Evolutionary conservation across 1,284 basidiomycete species (phyloP).

Genomic region (Ustilago vetiveriae): DNA sequence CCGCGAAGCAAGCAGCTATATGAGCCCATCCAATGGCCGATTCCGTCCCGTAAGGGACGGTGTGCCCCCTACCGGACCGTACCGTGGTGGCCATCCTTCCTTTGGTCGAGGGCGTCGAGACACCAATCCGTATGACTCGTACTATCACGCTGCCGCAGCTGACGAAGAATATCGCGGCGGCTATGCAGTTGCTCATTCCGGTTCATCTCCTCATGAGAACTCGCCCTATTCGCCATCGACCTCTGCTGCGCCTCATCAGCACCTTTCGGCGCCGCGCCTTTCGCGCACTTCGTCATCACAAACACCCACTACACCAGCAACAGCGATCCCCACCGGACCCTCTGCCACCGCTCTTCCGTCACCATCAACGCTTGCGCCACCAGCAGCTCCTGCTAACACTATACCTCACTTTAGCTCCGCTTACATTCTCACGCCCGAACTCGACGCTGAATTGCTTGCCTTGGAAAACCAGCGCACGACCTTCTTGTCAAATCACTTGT

Average conservation of each 20-base stretch:
- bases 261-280: slow-evolving; percentile 15
- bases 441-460: slow-evolving; percentile 28
- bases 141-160: not conserved
- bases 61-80: slow-evolving; percentile 6
- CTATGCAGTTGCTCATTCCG: slow-evolving; percentile 4
- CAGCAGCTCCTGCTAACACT: not conserved
- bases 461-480: slow-evolving; percentile 13
- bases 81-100: slow-evolving; percentile 27
- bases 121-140: slow-evolving; percentile 27
- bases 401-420: slow-evolving; percentile 16
- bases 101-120: slow-evolving; percentile 25
- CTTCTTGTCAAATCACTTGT: slow-evolving; percentile 13
- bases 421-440: slow-evolving; percentile 21
- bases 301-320: slow-evolving; percentile 9
- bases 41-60: slow-evolving; percentile 15
- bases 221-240: slow-evolving; percentile 35
- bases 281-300: slow-evolving; percentile 40
- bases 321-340: slow-evolving; percentile 11
- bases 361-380: slow-evolving; percentile 6
- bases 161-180: slow-evolving; percentile 9
- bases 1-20: slow-evolving; percentile 19
- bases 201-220: slow-evolving; percentile 28
- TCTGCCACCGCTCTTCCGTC: slow-evolving; percentile 3
- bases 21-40: slow-evolving; percentile 13
- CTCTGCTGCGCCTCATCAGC: not conserved